Percentiles rank a stretch among this genome's conserved stretches.
phyloP scores from a whole-genome alignment of 2,329 filamentous ascomycete species.

The Nannizziopsis barbatae region DNA sequence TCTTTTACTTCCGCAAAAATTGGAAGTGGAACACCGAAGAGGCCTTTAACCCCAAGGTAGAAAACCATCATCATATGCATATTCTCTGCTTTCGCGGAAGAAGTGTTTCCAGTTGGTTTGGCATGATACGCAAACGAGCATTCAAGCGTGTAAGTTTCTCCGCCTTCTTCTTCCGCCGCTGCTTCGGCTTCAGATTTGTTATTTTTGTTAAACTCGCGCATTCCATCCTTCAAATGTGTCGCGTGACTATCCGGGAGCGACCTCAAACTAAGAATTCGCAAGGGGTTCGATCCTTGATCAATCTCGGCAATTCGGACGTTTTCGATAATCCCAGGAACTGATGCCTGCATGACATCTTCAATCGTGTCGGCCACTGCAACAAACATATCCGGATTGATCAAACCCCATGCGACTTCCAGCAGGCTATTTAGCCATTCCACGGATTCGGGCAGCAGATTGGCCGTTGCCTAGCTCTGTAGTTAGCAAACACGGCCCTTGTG shows the following conservation, averaged over 20 bases:
- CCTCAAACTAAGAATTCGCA: constrained; percentile 76
- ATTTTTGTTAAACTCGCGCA: constrained; percentile 66
- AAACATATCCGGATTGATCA: constrained; percentile 95
- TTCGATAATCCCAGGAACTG: constrained; percentile 79
- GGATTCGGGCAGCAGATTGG: constrained; percentile 82
- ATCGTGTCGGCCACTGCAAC: constrained; percentile 80
- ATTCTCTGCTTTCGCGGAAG: constrained; percentile 75
- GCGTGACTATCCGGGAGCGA: constrained; percentile 75
- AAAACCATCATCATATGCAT: constrained; percentile 97
- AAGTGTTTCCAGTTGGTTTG: constrained; percentile 56
- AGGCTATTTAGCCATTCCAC: constrained; percentile 95
- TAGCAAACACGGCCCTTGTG: background rate
- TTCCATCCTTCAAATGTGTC: constrained; percentile 67
- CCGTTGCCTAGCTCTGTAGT: constrained; percentile 48
- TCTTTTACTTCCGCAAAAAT: constrained; percentile 84
- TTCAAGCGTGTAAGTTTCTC: constrained; percentile 87
- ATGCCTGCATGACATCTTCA: constrained; percentile 94
- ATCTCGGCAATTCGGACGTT: constrained; percentile 93
- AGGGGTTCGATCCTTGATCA: constrained; percentile 80
- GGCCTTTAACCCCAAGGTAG: constrained; percentile 77
- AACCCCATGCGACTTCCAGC: constrained; percentile 71
- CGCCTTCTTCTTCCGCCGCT: constrained; percentile 79
- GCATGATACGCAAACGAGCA: constrained; percentile 86
- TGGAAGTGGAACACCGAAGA: constrained; percentile 79
- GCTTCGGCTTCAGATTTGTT: constrained; percentile 76